These are phyloP conservation scores for Corylus heterophylla DNA, from an alignment of 306 rosid genomes.

Conservation along the genomic window DNA sequence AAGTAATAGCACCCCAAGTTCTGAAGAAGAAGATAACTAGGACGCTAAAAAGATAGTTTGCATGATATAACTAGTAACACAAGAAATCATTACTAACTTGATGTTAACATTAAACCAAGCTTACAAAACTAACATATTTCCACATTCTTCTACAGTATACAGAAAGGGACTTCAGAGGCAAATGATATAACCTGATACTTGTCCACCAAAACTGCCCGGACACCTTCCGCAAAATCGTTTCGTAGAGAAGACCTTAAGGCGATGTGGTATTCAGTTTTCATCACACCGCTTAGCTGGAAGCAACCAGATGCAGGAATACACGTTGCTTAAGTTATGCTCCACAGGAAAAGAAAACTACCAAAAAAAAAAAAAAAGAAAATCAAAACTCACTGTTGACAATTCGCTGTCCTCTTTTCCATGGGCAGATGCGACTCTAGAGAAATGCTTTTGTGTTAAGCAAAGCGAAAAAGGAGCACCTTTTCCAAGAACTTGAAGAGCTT, in stretches of 20 bases:
- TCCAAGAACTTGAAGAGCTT: constrained; percentile 87
- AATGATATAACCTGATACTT: constrained; percentile 81
- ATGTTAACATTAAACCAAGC: constrained; percentile 3
- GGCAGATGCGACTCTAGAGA: constrained; percentile 78
- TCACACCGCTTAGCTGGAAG: constrained; percentile 72
- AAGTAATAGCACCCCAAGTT: background rate
- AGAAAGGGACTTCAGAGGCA: constrained; percentile 15
- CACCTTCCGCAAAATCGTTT: constrained; percentile 90
- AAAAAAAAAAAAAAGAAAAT: background rate
- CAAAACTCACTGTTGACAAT: constrained; percentile 68
- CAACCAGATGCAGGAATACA: constrained; percentile 19
- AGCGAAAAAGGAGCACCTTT: constrained; percentile 98
- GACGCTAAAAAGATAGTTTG: background rate
- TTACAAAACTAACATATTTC: background rate
- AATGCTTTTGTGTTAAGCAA: constrained; percentile 71
- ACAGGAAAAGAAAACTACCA: background rate
- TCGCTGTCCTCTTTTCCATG: constrained; percentile 48
- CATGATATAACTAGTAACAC: constrained; percentile 9
- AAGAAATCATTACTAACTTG: background rate
- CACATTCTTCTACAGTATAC: constrained; percentile 14
- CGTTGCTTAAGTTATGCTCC: constrained; percentile 1
- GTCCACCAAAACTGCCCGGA: constrained; percentile 91
- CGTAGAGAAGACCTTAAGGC: constrained; percentile 85
- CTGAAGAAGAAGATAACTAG: background rate
- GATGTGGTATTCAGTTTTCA: constrained; percentile 88